Conservation (phyloP, 225 moss, liverwort and hornwort genomes). For the Thuidium tamariscinum region DNA sequence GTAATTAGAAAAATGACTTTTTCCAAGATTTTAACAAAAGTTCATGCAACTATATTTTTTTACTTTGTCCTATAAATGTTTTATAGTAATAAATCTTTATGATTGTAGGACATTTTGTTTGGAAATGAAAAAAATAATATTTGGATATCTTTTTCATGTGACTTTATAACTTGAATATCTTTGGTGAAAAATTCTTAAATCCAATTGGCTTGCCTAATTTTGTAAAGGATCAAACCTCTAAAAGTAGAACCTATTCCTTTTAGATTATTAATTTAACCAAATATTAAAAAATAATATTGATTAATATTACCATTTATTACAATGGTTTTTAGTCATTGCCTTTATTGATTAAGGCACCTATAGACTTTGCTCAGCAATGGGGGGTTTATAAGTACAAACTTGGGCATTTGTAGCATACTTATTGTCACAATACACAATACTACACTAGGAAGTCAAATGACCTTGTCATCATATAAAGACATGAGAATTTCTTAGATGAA, state of each 20-base stretch:
- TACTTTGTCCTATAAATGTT: not conserved
- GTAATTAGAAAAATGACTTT: not conserved
- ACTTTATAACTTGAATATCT: not conserved
- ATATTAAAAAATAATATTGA: not conserved
- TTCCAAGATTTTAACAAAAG: not conserved
- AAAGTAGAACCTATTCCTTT: not conserved
- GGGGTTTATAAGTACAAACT: not conserved
- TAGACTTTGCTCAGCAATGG: not conserved
- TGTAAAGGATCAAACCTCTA: not conserved
- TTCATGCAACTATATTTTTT: not conserved
- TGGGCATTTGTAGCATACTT: not conserved
- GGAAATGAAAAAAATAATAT: not conserved
- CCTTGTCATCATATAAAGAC: too few species aligned
- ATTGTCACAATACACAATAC: fast-evolving
- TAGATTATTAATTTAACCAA: fast-evolving
- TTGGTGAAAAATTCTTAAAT: not conserved
- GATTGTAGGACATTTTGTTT: not conserved
- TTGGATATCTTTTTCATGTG: not conserved
- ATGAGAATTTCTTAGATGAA: too few species aligned
- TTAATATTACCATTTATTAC: not conserved
- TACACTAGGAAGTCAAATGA: too few species aligned
- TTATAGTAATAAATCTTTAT: not conserved
- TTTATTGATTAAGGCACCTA: not conserved
- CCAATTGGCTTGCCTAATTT: not conserved
- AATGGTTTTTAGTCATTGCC: not conserved